Evolutionary conservation across 1,139 yeast genomes (phyloP), one percentile per base, ranked within the genome.

Genomic region (Saccharomycopsis hybrid): DNA sequence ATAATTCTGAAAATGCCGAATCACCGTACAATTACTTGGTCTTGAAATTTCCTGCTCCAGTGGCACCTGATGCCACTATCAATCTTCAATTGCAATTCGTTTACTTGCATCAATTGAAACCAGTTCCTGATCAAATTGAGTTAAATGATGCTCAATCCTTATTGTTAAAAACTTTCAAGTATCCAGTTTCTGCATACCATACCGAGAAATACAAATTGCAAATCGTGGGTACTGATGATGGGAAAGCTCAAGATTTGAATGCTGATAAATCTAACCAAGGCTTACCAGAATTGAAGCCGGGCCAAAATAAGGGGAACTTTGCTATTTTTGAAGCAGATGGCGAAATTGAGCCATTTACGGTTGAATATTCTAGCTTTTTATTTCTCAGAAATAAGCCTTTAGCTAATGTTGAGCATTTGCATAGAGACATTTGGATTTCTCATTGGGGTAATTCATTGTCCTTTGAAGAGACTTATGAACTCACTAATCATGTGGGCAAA

Each of bases 361-460:
- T 71, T 32, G 73, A 70, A 30, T 69, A 70, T 47, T 64, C 66
- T 41, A 59, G 73, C 4, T 63, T 89, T 41, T 67, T 79, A 47
- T 90, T 77, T 65, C 79, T 77, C 51, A 87, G 79, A 64, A 81
- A 84, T 59, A 63, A 70, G 43, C 95, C 97, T 8, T 62, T 89
- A 55, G 68, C 80, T 11, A 75, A 75, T 56, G 85, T 80, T 9
- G 72, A 75, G 56, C 73, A 70, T 54, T 72, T 88, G 54, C 71
- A 78, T 57, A 78, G 97, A 64, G 85, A 86, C 45, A 67, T 87
- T 46, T 90, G 97, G 96, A 74, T 89, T 49, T 80, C 87, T 1
- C 89, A 83, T 59, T 81, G 85, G 85, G 80, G 84, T 30, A 67
- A 73, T 47, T 68, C 82, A 3, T 61, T 81, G 9, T 79, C 84